Evolutionary conservation across 139 green algal genomes (phyloP).

Genomic region (Chlamydomonas schloesseri): DNA sequence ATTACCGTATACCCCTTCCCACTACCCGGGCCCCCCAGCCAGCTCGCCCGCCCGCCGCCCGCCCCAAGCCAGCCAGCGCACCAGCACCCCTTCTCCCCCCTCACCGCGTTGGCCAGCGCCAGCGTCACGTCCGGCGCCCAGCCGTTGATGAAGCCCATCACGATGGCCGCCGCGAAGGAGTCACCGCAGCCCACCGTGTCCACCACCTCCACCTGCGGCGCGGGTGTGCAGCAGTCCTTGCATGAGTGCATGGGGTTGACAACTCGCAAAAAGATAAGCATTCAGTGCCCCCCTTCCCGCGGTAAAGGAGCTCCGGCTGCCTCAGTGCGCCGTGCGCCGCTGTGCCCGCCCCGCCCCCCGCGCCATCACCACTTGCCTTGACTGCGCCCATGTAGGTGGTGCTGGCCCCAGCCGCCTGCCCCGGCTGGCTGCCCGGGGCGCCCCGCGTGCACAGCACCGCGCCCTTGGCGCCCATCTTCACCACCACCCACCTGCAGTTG

Average conservation of each 20-base stretch:
- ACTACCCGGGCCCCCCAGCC: conserved; percentile 59
- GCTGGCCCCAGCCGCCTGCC: neutral
- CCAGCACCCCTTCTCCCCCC: no score
- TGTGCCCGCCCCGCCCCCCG: no score
- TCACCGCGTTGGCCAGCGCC: conserved; percentile 94
- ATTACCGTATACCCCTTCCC: no score
- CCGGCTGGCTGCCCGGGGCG: neutral
- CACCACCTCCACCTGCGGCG: conserved; percentile 81
- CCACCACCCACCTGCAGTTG: conserved; percentile 67
- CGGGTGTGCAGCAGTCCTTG: neutral
- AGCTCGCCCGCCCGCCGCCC: conserved; percentile 92
- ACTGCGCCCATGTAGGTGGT: conserved; percentile 12
- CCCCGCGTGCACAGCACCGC: conserved; percentile 70
- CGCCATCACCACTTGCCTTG: conserved; percentile 22
- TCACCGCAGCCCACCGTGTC: conserved; percentile 99
- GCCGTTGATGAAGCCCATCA: conserved; percentile 82
- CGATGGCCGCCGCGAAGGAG: conserved; percentile 90
- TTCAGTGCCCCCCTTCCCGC: no score
- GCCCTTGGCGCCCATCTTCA: conserved; percentile 87
- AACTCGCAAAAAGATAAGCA: no score
- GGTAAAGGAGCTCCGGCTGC: no score
- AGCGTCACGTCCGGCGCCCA: conserved; percentile 71
- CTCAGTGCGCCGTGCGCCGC: no score
- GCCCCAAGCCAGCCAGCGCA: conserved; percentile 90
- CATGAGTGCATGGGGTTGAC: no score